Evolutionary conservation across 1,139 yeast species (phyloP).

Genomic region (Scheffersomyces stambukii): DNA sequence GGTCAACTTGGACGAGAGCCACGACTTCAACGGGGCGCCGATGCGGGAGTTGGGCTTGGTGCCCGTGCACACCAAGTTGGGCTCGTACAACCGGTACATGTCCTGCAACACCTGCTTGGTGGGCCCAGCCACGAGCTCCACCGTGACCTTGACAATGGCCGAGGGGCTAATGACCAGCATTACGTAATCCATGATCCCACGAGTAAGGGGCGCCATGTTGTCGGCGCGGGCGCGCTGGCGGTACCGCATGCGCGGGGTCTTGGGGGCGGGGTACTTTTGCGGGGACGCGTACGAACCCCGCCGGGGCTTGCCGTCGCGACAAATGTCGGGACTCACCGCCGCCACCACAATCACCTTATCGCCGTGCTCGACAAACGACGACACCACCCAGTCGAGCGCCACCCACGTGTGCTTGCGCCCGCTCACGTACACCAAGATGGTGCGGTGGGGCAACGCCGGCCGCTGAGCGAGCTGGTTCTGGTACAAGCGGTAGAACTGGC

Average conservation of each 20-base stretch:
- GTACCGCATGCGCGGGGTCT: slow-evolving; percentile 28
- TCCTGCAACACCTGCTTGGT: slow-evolving; percentile 56
- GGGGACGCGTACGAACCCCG: slow-evolving; percentile 14
- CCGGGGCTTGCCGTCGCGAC: slow-evolving; percentile 4
- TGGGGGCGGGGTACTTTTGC: slow-evolving; percentile 20
- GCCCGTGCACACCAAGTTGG: slow-evolving; percentile 60
- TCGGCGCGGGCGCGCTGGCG: slow-evolving; percentile 33
- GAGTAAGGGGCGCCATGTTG: slow-evolving; percentile 28
- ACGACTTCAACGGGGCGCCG: slow-evolving; percentile 51
- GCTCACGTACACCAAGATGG: slow-evolving; percentile 58
- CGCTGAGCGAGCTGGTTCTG: slow-evolving; percentile 23
- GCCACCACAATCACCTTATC: slow-evolving; percentile 61
- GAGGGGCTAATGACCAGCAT: slow-evolving; percentile 45
- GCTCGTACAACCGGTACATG: slow-evolving; percentile 59
- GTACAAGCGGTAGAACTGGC: slow-evolving; percentile 36
- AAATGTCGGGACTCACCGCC: slow-evolving; percentile 20
- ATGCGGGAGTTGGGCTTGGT: slow-evolving; percentile 46
- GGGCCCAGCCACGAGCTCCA: slow-evolving; percentile 61
- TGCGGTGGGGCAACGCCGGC: slow-evolving; percentile 50
- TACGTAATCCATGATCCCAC: slow-evolving; percentile 45
- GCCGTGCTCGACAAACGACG: slow-evolving; percentile 50
- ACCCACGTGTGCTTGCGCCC: slow-evolving; percentile 81
- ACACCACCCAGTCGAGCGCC: slow-evolving; percentile 65
- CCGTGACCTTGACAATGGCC: slow-evolving; percentile 50
- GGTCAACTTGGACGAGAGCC: slow-evolving; percentile 57